Percentiles rank a stretch among this genome's conserved stretches.
Conservation (phyloP, 2,329 filamentous ascomycete genomes). For the Tolypocladium inflatum region DNA sequence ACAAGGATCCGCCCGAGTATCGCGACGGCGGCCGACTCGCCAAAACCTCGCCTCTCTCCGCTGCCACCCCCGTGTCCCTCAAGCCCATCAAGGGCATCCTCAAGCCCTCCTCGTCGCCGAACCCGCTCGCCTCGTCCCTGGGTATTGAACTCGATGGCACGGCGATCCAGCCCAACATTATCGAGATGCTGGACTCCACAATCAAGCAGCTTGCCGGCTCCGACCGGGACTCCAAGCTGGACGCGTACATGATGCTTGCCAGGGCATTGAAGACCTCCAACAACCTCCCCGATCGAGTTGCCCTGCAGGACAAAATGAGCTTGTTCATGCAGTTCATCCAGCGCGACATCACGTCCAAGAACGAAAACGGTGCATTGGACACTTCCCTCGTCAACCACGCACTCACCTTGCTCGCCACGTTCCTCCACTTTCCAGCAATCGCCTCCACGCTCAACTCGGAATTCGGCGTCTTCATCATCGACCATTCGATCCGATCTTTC, state of each 20-base stretch:
- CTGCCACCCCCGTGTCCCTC: conserved; percentile 26
- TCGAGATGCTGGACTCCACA: conserved; percentile 76
- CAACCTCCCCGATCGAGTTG: conserved; percentile 65
- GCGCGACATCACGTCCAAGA: conserved; percentile 63
- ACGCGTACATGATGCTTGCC: conserved; percentile 78
- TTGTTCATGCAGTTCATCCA: conserved; percentile 74
- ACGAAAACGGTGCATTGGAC: conserved; percentile 47
- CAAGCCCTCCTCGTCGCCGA: conserved; percentile 53
- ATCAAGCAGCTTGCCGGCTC: conserved; percentile 70
- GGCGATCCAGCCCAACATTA: conserved; percentile 45
- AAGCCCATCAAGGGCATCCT: conserved; percentile 61
- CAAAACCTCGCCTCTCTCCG: conserved; percentile 30
- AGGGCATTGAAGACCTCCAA: conserved; percentile 72
- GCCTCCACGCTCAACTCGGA: conserved; percentile 64
- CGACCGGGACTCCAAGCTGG: conserved; percentile 63
- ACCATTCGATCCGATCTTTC: conserved; percentile 68
- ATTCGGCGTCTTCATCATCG: conserved; percentile 70
- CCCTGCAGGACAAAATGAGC: conserved; percentile 65
- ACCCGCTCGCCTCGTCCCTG: conserved; percentile 30
- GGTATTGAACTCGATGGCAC: conserved; percentile 31
- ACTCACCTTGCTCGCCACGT: conserved; percentile 64
- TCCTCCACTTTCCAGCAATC: conserved; percentile 67
- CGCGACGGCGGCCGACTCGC: conserved; percentile 24
- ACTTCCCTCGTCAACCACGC: conserved; percentile 67
- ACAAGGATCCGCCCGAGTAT: conserved; percentile 42